phyloP scores from a whole-genome alignment of 352 stramenopile species.

The Elongisporangium anandrum region DNA sequence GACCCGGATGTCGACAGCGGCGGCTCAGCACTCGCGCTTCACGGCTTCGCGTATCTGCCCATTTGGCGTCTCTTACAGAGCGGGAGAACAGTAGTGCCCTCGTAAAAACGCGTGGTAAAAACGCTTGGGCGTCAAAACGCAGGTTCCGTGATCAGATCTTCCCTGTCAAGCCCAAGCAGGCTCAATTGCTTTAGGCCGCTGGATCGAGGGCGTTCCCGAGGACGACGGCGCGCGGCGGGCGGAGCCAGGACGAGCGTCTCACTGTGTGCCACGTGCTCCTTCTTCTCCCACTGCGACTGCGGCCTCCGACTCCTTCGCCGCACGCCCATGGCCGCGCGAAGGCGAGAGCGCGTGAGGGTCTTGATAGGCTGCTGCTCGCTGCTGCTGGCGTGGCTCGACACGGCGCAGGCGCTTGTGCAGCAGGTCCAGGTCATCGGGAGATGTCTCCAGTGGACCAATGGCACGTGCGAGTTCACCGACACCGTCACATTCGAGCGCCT shows the following conservation, averaged over 20 bases:
- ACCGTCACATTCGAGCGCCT: slow-evolving; percentile 39
- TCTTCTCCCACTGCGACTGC: background rate
- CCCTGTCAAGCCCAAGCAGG: background rate
- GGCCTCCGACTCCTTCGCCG: background rate
- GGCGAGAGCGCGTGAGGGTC: background rate
- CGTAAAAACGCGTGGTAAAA: background rate
- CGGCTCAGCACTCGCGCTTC: background rate
- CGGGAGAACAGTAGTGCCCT: background rate
- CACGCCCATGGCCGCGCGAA: slow-evolving; percentile 1
- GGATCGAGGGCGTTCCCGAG: background rate
- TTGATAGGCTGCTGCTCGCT: slow-evolving; percentile 7
- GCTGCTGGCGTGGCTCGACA: background rate
- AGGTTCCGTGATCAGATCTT: background rate
- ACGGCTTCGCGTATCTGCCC: too few relatives aligned
- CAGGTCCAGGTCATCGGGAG: slow-evolving; percentile 59
- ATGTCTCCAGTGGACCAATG: slow-evolving; percentile 46
- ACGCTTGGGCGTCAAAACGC: background rate
- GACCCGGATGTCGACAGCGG: background rate
- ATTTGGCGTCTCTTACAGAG: background rate
- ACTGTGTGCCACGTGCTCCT: background rate
- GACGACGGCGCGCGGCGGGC: background rate
- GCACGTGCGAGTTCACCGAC: slow-evolving; percentile 50
- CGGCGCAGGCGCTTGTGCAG: slow-evolving; percentile 30
- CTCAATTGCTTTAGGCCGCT: slow-evolving; percentile 1
- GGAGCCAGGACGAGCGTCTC: background rate